Conservation (phyloP, 2,329 filamentous ascomycete genomes). For the Cercospora canescens region DNA sequence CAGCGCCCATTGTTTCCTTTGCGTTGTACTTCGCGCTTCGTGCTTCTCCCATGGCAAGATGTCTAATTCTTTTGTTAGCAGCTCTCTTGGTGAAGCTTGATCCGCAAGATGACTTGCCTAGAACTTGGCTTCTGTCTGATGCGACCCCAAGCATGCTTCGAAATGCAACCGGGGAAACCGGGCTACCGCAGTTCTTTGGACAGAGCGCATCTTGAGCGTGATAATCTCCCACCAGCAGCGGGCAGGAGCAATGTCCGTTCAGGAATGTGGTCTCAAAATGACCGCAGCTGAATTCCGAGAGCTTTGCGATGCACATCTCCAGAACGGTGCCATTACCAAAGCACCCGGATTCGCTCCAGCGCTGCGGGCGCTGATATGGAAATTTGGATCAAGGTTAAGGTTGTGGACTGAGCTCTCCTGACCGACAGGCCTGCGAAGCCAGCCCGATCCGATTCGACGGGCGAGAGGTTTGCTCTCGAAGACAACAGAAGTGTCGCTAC, state of each 20-base stretch:
- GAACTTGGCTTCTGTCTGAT: conserved; percentile 5
- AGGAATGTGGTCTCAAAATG: conserved; percentile 18
- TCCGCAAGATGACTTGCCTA: not conserved
- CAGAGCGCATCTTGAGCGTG: conserved; percentile 12
- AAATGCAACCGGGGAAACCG: conserved; percentile 9
- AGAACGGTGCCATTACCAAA: not conserved
- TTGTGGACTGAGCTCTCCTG: conserved; percentile 9
- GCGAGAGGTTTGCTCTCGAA: not conserved
- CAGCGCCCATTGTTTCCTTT: conserved; percentile 2
- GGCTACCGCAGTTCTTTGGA: conserved; percentile 9
- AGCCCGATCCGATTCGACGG: not conserved
- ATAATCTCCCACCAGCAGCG: conserved; percentile 17
- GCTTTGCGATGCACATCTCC: conserved; percentile 22
- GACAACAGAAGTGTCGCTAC: not conserved
- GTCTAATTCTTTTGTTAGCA: not conserved
- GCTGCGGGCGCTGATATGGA: not conserved
- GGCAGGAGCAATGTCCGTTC: conserved; percentile 22
- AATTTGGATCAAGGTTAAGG: not conserved
- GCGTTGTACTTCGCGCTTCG: conserved; percentile 6
- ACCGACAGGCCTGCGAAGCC: conserved; percentile 2
- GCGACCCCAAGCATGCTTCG: conserved; percentile 8
- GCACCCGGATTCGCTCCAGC: not conserved
- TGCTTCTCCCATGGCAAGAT: conserved; percentile 11
- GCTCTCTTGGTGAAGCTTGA: not conserved
- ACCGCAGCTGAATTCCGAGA: conserved; percentile 18